These are phyloP conservation scores for Fraxinus cuspidata DNA, from an alignment of 257 asterid genomes.

Conservation along the genomic window DNA sequence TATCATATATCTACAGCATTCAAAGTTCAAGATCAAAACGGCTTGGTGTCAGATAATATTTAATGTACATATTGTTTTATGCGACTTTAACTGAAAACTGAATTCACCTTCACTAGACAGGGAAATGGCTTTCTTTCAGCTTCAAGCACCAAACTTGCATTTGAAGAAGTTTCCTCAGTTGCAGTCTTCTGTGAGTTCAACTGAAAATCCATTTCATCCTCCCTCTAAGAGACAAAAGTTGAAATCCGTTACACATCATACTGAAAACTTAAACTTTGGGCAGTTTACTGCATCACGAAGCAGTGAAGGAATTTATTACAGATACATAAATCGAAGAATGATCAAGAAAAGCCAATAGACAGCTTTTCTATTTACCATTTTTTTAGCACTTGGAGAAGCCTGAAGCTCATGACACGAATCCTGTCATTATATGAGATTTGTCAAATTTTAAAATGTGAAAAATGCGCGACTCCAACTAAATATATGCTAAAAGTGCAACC, in stretches of 20 bases:
- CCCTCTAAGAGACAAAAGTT: slow-evolving; percentile 41
- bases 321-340: background rate
- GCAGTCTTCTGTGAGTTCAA: slow-evolving; percentile 36
- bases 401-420: slow-evolving; percentile 42
- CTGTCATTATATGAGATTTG: slow-evolving; percentile 40
- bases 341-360: slow-evolving; percentile 7
- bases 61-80: background rate
- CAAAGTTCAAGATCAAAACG: slow-evolving; percentile 20
- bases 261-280: slow-evolving; percentile 9
- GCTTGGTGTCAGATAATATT: slow-evolving; percentile 11
- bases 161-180: slow-evolving; percentile 39
- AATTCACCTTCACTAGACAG: slow-evolving; percentile 78
- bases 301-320: background rate
- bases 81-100: slow-evolving; percentile 11
- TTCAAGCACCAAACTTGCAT: slow-evolving; percentile 36
- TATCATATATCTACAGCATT: slow-evolving; percentile 70
- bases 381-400: slow-evolving; percentile 61
- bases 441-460: slow-evolving; percentile 12
- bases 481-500: background rate
- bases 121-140: slow-evolving; percentile 49
- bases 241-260: slow-evolving; percentile 4
- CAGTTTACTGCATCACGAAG: background rate
- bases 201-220: slow-evolving; percentile 44
- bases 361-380: slow-evolving; percentile 54
- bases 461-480: background rate